These are phyloP conservation scores for Uncinocarpus reesii DNA, from an alignment of 2,329 filamentous ascomycete genomes.

Conservation along the genomic window DNA sequence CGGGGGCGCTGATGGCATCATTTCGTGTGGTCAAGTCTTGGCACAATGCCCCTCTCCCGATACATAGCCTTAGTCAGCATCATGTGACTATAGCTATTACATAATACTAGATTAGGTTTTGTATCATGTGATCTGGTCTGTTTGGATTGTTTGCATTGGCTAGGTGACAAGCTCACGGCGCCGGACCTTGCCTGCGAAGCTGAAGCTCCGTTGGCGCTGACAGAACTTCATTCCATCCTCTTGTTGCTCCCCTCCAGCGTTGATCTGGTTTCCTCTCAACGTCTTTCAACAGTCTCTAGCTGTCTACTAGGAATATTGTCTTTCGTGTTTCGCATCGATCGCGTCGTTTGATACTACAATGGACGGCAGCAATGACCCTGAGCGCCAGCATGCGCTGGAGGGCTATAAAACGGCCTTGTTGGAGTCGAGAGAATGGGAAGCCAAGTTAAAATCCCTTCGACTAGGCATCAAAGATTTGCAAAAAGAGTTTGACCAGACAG, in stretches of 20 bases:
- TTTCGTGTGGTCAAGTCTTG: too few species aligned
- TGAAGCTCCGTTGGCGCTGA: not conserved
- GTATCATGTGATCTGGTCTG: not conserved
- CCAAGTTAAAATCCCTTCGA: conserved; percentile 87
- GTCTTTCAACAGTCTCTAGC: too few species aligned
- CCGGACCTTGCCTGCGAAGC: not conserved
- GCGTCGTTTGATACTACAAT: conserved; percentile 17
- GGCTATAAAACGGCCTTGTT: conserved; percentile 73
- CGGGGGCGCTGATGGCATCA: not conserved
- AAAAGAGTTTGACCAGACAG: conserved; percentile 90
- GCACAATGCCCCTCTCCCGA: too few species aligned
- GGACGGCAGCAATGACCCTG: conserved; percentile 38
- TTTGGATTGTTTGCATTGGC: not conserved
- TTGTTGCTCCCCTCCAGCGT: too few species aligned
- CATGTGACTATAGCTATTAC: not conserved
- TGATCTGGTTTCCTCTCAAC: too few species aligned
- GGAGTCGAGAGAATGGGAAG: conserved; percentile 96
- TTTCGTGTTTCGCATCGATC: not conserved
- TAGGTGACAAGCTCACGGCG: too few species aligned
- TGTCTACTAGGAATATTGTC: not conserved
- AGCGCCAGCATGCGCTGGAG: conserved; percentile 58
- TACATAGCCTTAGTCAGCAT: too few species aligned
- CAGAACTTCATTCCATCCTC: too few species aligned
- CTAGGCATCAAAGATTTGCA: conserved; percentile 93
- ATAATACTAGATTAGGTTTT: not conserved